Evolutionary conservation across 2,329 filamentous ascomycete species (phyloP).

Genomic region (Metarhizium humberi): DNA sequence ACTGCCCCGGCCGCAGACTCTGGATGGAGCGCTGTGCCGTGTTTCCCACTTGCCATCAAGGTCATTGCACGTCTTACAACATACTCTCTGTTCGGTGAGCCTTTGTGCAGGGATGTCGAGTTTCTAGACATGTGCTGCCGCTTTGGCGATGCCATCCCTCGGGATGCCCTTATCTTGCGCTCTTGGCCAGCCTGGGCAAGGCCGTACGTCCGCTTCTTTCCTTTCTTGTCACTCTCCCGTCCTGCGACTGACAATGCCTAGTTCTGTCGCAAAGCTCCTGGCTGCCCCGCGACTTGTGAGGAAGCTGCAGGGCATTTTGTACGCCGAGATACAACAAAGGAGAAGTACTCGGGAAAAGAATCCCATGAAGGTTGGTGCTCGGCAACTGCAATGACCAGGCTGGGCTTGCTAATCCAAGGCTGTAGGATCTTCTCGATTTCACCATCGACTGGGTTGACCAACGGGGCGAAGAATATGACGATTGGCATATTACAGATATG

Average conservation of each 20-base stretch:
- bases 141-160: slow-evolving; percentile 7
- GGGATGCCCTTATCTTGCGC: slow-evolving; percentile 7
- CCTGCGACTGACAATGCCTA: not conserved
- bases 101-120: slow-evolving; percentile 5
- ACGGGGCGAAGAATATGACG: not conserved
- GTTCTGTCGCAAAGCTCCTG: slow-evolving; percentile 4
- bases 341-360: slow-evolving; percentile 1
- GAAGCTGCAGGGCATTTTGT: slow-evolving; percentile 2
- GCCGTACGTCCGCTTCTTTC: not conserved
- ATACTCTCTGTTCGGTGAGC: slow-evolving; percentile 7
- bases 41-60: slow-evolving; percentile 9
- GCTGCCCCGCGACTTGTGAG: not conserved
- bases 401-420: not conserved
- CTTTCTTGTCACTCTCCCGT: not conserved
- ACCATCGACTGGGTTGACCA: slow-evolving; percentile 8
- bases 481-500: slow-evolving; percentile 6
- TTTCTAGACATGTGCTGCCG: slow-evolving; percentile 8
- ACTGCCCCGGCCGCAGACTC: not conserved
- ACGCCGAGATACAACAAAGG: slow-evolving; percentile 5
- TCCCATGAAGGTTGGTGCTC: slow-evolving; percentile 3
- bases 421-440: slow-evolving; percentile 9
- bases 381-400: not conserved
- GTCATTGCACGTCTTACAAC: slow-evolving; percentile 9
- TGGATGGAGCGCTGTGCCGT: slow-evolving; percentile 6
- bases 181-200: slow-evolving; percentile 4